These are phyloP conservation scores for Thymus quinquecostatus DNA, from an alignment of 257 asterid species.

Conservation along the genomic window DNA sequence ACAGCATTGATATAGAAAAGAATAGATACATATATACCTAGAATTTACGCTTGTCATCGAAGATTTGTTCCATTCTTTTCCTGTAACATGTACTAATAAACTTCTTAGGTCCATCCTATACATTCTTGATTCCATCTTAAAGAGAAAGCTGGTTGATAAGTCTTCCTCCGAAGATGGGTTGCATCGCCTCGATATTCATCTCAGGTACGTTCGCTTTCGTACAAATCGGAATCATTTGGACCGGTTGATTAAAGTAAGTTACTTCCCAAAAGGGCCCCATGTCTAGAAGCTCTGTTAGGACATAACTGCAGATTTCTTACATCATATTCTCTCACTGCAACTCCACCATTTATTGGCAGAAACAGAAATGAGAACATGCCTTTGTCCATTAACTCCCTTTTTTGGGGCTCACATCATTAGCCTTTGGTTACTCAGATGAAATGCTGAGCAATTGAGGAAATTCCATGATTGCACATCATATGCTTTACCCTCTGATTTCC, in stretches of 20 bases:
- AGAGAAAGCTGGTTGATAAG: not conserved
- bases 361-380: constrained; percentile 6
- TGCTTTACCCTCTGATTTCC: not conserved
- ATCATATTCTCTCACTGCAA: constrained; percentile 10
- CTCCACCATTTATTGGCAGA: constrained; percentile 10
- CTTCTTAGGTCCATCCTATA: constrained; percentile 1
- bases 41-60: not conserved
- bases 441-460: constrained; percentile 12
- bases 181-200: not conserved
- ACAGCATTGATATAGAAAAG: constrained; percentile 18
- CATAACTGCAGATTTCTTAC: constrained; percentile 6
- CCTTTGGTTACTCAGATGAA: constrained; percentile 12
- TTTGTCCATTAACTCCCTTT: not conserved
- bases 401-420: constrained; percentile 10
- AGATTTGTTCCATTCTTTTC: constrained; percentile 14
- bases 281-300: not conserved
- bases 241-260: not conserved
- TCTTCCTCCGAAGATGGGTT: not conserved
- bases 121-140: not conserved
- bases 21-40: not conserved
- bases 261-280: not conserved
- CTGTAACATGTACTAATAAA: constrained; percentile 14
- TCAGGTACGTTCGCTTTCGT: not conserved
- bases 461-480: constrained; percentile 13
- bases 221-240: not conserved